A percentile compares a stretch with the other conserved stretches of the same genome.
These are phyloP conservation scores for Boeremia lycopersici DNA, from an alignment of 2,329 filamentous ascomycete genomes.

Conservation along the genomic window DNA sequence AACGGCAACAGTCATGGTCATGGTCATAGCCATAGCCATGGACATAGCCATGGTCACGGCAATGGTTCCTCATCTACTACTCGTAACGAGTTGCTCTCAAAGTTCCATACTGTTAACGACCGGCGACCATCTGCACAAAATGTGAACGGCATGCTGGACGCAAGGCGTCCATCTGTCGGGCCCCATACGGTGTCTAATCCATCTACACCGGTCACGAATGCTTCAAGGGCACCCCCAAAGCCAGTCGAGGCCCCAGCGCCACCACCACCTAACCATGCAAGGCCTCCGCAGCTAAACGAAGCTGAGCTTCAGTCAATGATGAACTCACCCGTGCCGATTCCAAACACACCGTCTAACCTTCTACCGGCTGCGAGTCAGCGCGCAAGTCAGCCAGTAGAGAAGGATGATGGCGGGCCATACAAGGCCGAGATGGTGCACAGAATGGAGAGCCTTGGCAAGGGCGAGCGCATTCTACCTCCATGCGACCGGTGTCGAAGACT, in stretches of 20 bases:
- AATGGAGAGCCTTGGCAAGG: constrained; percentile 76
- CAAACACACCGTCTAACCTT: constrained; percentile 59
- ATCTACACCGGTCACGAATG: constrained; percentile 28
- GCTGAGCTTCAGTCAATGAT: constrained; percentile 50
- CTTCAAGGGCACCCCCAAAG: constrained; percentile 39
- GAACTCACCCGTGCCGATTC: constrained; percentile 59
- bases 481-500: constrained; percentile 83
- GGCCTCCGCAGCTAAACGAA: constrained; percentile 40
- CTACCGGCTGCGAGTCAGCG: constrained; percentile 54
- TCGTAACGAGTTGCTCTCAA: constrained; percentile 65
- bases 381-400: constrained; percentile 50
- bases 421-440: constrained; percentile 72
- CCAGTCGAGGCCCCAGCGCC: constrained; percentile 24
- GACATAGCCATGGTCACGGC: constrained; percentile 18
- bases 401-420: constrained; percentile 64
- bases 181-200: constrained; percentile 34
- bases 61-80: constrained; percentile 63
- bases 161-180: constrained; percentile 37
- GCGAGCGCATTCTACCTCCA: constrained; percentile 77
- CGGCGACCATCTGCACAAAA: constrained; percentile 46
- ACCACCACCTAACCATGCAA: constrained; percentile 21
- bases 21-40: constrained; percentile 1
- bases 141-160: constrained; percentile 30
- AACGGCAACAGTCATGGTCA: constrained; percentile 24
- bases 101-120: constrained; percentile 66